Conservation (phyloP, 2,329 filamentous ascomycete species). For the Ophiostoma perfectum region DNA sequence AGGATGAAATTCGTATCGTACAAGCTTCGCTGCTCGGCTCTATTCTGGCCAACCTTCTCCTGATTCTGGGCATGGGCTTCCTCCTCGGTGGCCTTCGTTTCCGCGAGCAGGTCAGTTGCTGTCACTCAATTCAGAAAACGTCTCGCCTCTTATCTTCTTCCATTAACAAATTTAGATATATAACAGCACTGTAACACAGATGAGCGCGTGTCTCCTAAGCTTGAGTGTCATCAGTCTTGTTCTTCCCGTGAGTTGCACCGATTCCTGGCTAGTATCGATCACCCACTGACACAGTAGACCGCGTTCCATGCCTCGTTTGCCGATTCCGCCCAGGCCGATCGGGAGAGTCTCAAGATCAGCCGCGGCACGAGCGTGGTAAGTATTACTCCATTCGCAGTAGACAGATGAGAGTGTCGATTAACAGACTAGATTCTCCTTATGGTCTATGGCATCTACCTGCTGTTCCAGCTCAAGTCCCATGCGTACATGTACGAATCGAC, state of each 20-base stretch:
- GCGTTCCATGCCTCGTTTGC: slow-evolving; percentile 87
- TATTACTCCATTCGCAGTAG: slow-evolving; percentile 25
- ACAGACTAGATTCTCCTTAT: slow-evolving; percentile 61
- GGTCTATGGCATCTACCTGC: slow-evolving; percentile 75
- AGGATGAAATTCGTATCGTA: slow-evolving; percentile 82
- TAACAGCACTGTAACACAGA: slow-evolving; percentile 91
- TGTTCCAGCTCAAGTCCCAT: slow-evolving; percentile 90
- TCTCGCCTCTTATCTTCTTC: too few species aligned
- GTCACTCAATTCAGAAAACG: too few species aligned
- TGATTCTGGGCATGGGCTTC: slow-evolving; percentile 91
- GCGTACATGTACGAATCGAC: slow-evolving; percentile 89
- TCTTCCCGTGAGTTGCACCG: slow-evolving; percentile 58
- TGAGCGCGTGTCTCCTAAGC: slow-evolving; percentile 89
- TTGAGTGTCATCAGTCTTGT: slow-evolving; percentile 85
- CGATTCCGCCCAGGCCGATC: slow-evolving; percentile 56
- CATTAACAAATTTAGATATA: slow-evolving; percentile 56
- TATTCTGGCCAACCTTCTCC: slow-evolving; percentile 78
- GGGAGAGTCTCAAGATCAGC: slow-evolving; percentile 73
- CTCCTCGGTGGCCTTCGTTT: slow-evolving; percentile 78
- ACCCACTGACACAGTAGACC: slow-evolving; percentile 47
- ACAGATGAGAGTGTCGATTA: neutral
- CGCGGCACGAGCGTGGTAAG: slow-evolving; percentile 80
- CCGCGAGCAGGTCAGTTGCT: slow-evolving; percentile 64
- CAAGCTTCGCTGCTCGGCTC: slow-evolving; percentile 86
- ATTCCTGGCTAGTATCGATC: neutral